Conservation (phyloP, 163 green algal species). For the Coccomyxa subellipsoidea region DNA sequence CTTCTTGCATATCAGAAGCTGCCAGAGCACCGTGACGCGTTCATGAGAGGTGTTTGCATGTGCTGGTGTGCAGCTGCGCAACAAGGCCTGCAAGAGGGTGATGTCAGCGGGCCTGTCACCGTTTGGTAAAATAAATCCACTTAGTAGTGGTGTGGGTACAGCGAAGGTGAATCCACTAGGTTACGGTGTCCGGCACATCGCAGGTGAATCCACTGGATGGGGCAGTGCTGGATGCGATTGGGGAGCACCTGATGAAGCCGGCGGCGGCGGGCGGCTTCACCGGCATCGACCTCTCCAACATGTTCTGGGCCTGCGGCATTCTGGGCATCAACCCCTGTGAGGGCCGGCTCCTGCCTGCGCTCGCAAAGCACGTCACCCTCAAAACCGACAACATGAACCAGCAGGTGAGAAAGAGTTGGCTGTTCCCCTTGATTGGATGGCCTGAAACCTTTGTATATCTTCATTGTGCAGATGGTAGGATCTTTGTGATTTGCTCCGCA, state of each 20-base stretch:
- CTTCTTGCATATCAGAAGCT: too few species aligned
- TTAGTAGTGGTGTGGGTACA: too few species aligned
- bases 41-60: background rate
- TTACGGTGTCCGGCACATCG: too few species aligned
- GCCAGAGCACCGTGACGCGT: too few species aligned
- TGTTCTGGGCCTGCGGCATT: background rate
- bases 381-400: background rate
- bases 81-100: constrained; percentile 6
- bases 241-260: background rate
- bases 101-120: background rate
- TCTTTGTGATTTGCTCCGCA: too few species aligned
- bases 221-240: background rate
- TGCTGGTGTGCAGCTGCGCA: background rate
- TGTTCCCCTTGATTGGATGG: too few species aligned
- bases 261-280: background rate
- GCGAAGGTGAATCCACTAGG: background rate
- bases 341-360: background rate
- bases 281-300: background rate
- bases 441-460: too few species aligned
- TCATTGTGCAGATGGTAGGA: too few species aligned
- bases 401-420: too few species aligned
- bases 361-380: background rate
- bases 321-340: background rate
- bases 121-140: too few species aligned
- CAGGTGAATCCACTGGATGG: background rate